Evolutionary conservation across 768 basidiomycete species (phyloP), one percentile per base, ranked within the genome.

Genomic region (Heimioporus sp.): DNA sequence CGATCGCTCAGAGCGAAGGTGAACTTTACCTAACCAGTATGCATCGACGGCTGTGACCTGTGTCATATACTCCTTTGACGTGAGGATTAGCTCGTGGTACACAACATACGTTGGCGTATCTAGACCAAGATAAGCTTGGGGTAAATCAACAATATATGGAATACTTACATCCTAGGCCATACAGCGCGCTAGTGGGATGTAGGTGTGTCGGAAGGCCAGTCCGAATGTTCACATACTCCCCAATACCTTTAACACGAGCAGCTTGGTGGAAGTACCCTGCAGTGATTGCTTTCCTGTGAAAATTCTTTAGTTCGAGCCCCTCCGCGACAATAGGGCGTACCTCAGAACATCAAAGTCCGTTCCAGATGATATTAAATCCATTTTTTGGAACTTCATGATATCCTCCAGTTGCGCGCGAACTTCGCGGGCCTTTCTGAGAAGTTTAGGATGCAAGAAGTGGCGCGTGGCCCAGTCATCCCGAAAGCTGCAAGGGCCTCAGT

Each of bases 211-310:
- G 95, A 30, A 98, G 74, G 49, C 90, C 97, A 21, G 95, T 93
- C 42, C 97, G 83, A 58, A 96, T 89, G 69, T 99, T 98, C 59
- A 97, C 92, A 71, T 97, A 99, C 72, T 99, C 97, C 54, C 96
- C 96, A 57, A 98, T 98, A 66, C 97, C 97, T 76, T 99, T 99
- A 35, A 96, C 96, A 57, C 94, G 77, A 16, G 96, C 96, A 1
- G 96, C 94, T 73, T 99, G 97, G 70, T 98, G 97, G 80, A 99
- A 99, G 71, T 98, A 99, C 30, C 96, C 96, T 28, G 96, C 90
- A 35, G 92, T 87, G 59, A 99, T 98, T 2, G 93, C 92, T 82
- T 96, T 98, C 67, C 95, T 93, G 57, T 32, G 36, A 30, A 30
- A 35, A 16, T 36, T 20, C 21, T 35, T 54, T 51, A 4, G 31